Conservation (phyloP, 2,329 filamentous ascomycete species). For the Bipolaris sorokiniana region DNA sequence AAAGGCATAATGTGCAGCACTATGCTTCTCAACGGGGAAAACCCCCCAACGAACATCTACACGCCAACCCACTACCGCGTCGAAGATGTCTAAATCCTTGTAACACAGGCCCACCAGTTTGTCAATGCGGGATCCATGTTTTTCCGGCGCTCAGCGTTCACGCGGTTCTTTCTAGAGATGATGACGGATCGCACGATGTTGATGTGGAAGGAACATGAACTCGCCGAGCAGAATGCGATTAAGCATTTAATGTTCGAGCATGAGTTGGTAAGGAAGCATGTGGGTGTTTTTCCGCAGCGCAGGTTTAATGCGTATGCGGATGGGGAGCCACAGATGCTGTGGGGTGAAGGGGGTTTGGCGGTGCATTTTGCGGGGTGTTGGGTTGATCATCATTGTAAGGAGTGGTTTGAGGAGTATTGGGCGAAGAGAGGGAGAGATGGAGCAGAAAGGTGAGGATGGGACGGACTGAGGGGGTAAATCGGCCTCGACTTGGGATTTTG, state of each 20-base stretch:
- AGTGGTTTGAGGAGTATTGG: constrained; percentile 48
- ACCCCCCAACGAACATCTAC: constrained; percentile 30
- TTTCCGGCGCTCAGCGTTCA: constrained; percentile 48
- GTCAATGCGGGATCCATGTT: constrained; percentile 51
- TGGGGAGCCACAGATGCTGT: constrained; percentile 47
- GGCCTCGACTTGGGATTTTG: not conserved
- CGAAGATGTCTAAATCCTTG: constrained; percentile 48
- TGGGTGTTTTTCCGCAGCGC: constrained; percentile 47
- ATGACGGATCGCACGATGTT: constrained; percentile 49
- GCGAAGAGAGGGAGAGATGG: constrained; percentile 34
- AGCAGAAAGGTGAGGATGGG: constrained; percentile 23
- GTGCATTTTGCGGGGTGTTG: constrained; percentile 53
- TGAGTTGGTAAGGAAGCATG: constrained; percentile 45
- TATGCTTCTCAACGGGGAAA: too few species aligned
- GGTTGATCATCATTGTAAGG: constrained; percentile 16
- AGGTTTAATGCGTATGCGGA: constrained; percentile 49
- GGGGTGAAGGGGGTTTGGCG: constrained; percentile 48
- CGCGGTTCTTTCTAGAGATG: constrained; percentile 47
- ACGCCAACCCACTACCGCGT: constrained; percentile 37
- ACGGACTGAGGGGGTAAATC: not conserved
- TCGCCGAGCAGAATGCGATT: constrained; percentile 48
- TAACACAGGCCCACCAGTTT: constrained; percentile 51
- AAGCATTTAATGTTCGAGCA: constrained; percentile 47
- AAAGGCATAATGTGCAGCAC: constrained; percentile 34
- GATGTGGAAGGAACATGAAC: constrained; percentile 41